Base-by-base conservation (phyloP, 192 early-diverging fungal genomes). In the Coemansia sp. region DNA sequence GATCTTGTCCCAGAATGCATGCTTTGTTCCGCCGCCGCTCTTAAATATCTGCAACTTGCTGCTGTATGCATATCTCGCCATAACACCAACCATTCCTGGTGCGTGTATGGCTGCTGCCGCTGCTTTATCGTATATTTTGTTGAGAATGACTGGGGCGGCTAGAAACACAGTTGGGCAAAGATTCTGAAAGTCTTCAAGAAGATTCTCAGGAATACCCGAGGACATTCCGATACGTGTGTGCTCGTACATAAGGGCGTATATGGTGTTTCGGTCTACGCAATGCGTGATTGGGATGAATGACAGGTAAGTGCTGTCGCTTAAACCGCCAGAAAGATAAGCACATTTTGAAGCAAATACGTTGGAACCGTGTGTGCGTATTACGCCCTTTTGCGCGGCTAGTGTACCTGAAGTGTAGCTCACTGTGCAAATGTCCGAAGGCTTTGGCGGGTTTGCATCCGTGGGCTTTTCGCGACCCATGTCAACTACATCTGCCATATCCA, bases 251-350 rank as follows among this genome's bases (percentile, higher is more conserved):
- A 86, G 70, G 18, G 72, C 67, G 43, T 75, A 69, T 46, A 92
- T 81, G 37, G 82, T 70, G 23, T 75, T 72, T 37, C 89, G 86
- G 65, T 94, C 96, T 71, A 90, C 94, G 31, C 90, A 84, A 73
- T 94, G 93, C 9, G 94, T 91, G 28, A 95, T 78, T 4, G 95
- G 93, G 53, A 98, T 79, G 71, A 95, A 96, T 20, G 91, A 91
- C 48, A 95, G 49, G 49, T 57, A 31, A 10, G 77, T 52, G 21
- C 23, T 43, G 46, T 35, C 43, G 20, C 42, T 88, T 82, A 39
- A 88, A 71, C 12, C 95, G 90, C 46, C 94, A 88, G 42, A 80
- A 69, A 12, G 65, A 71, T 13, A 93, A 82, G 64, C 53, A 1
- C 63, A 63, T 43, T 70, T 69, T 10, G 71, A 64, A 10, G 85